A percentile compares a stretch with the other conserved stretches of the same genome.
Conservation (phyloP, 2,329 filamentous ascomycete genomes). For the Aciculosporium take region DNA sequence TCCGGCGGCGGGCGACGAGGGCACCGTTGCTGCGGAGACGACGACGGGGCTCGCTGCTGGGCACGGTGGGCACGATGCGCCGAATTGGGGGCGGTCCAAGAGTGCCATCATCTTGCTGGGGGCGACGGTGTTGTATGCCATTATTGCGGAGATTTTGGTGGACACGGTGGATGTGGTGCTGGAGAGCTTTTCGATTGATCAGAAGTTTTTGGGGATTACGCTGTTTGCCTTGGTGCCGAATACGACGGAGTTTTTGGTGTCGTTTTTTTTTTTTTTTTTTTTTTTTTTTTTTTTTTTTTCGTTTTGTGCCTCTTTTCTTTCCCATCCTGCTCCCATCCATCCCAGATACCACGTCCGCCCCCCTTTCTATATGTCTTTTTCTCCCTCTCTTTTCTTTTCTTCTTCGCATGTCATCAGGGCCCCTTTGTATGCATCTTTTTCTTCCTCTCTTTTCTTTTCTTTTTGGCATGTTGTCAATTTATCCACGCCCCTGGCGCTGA, state of each 20-base stretch:
- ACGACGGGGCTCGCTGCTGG: constrained; percentile 21
- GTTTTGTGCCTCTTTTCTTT: not conserved
- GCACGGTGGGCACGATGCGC: constrained; percentile 82
- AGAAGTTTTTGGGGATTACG: constrained; percentile 95
- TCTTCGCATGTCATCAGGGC: no score
- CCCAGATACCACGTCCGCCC: no score
- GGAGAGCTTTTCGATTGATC: constrained; percentile 78
- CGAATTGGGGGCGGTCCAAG: constrained; percentile 91
- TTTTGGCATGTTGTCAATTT: not conserved
- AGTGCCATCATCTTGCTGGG: constrained; percentile 78
- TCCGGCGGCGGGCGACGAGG: constrained; percentile 19
- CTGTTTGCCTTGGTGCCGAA: constrained; percentile 94
- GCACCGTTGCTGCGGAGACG: constrained; percentile 15
- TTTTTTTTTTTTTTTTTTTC: not conserved
- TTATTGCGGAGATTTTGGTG: constrained; percentile 93
- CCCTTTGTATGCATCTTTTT: no score
- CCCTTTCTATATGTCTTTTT: no score
- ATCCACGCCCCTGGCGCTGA: no score
- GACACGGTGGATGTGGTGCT: constrained; percentile 96
- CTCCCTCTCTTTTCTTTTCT: no score
- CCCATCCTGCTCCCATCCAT: no score
- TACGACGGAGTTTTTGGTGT: constrained; percentile 90
- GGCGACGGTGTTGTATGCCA: constrained; percentile 84
- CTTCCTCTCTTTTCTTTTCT: no score
- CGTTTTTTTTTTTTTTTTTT: not conserved